Base-by-base conservation (phyloP, 768 basidiomycete genomes). In the Leccinum rimulosum region DNA sequence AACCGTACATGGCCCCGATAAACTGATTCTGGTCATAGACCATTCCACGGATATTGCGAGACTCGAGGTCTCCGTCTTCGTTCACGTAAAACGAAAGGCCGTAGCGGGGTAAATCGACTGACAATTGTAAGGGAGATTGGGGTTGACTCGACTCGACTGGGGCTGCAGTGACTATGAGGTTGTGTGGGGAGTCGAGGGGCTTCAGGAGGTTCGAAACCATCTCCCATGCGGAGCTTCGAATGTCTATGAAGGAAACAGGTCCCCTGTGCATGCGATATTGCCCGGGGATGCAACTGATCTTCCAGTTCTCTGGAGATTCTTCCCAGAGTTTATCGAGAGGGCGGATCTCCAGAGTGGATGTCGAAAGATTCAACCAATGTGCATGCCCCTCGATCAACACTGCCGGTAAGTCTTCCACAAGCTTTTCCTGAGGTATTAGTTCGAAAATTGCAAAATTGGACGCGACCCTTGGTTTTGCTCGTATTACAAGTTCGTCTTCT, bases 1-100 rank as follows among this genome's bases (percentile, higher is more conserved):
- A 63, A 15, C 82, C 83, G 40, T 80, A 73, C 64, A 84, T 66
- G 1, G 79, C 76, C 1, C 80, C 79, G 1, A 68, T 67, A 1
- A 72, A 79, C 58, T 82, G 82, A 36, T 69, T 52, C 3, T 53
- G 1, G 54, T 81, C 79, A n/a, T 82, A 68, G 15, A 77, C 65
- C 73, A 79, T 80, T 22, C 68, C 72, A 12, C 75, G 74, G 35
- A 80, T 68, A 40, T 79, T 79, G 9, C 59, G 68, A 38, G 76
- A 81, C 57, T 78, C 75, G 25, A 83, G 63, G 27, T 70, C 64
- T 15, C 66, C 64, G 2, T 65, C 65, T 1, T 67, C 49, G 31
- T 75, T 70, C 22, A 80, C 33, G 50, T 73, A 74, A 55, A 83
- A 83, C 0, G 73, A 69, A 8, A 83, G 65, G 2, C 68, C 65